phyloP scores from a whole-genome alignment of 495 filamentous ascomycete species.

The Penicillium lividum region DNA sequence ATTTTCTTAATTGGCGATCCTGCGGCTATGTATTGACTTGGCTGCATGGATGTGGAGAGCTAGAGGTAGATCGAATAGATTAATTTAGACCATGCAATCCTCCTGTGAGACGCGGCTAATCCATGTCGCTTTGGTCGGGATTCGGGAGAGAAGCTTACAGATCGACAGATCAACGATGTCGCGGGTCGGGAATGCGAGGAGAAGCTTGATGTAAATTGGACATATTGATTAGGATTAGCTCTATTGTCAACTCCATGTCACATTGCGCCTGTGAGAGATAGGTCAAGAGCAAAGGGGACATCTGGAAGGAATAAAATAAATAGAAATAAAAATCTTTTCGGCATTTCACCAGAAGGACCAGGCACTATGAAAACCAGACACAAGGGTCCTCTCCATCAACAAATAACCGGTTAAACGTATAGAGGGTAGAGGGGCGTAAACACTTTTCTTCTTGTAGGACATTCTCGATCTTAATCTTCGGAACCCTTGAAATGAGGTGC shows the following conservation, averaged over 20 bases:
- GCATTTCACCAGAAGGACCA: slow-evolving; percentile 15
- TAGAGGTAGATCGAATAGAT: neutral
- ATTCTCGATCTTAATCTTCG: neutral
- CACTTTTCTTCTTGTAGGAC: neutral
- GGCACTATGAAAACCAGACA: slow-evolving; percentile 15
- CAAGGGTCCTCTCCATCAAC: slow-evolving; percentile 3
- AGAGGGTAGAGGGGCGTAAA: neutral
- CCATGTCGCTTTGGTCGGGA: neutral
- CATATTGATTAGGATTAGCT: neutral
- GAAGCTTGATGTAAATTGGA: neutral
- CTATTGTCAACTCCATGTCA: neutral
- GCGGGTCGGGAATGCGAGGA: no score
- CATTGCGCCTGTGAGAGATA: slow-evolving; percentile 2
- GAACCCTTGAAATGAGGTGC: no score
- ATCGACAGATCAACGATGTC: neutral
- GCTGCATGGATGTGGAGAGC: neutral
- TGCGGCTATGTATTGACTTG: neutral
- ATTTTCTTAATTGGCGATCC: neutral
- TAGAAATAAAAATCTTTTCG: neutral
- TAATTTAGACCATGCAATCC: neutral
- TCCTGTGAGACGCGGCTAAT: neutral
- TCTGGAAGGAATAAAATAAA: neutral
- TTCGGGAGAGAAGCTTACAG: neutral
- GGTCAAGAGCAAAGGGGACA: neutral
- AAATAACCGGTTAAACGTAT: neutral